phyloP scores from a whole-genome alignment of 352 stramenopile genomes.

The Phytophthora aleatoria region DNA sequence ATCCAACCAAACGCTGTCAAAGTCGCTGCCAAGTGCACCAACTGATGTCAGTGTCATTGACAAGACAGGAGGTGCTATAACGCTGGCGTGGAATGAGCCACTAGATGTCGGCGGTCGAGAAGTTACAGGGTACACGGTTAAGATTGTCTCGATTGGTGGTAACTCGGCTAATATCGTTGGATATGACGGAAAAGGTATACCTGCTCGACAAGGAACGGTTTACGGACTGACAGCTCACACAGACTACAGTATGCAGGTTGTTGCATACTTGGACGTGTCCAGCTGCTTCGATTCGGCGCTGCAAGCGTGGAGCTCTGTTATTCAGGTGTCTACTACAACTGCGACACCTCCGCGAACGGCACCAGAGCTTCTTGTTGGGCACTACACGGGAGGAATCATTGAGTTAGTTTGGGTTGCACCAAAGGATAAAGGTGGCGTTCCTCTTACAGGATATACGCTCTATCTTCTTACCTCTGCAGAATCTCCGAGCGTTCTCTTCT shows the following conservation, averaged over 20 bases:
- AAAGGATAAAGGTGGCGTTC: conserved; percentile 38
- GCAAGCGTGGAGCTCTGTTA: conserved; percentile 26
- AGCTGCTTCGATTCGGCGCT: conserved; percentile 39
- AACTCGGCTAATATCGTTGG: conserved; percentile 26
- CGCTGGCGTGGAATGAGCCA: conserved; percentile 54
- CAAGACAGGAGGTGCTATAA: conserved; percentile 48
- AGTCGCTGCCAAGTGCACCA: conserved; percentile 48
- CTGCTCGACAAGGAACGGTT: conserved; percentile 23
- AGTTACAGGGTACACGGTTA: conserved; percentile 55
- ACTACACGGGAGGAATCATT: conserved; percentile 43
- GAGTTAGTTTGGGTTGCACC: conserved; percentile 40
- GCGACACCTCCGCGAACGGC: conserved; percentile 30
- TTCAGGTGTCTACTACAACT: conserved; percentile 15
- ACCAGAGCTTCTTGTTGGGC: conserved; percentile 28
- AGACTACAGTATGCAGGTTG: conserved; percentile 41
- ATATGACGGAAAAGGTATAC: conserved; percentile 51
- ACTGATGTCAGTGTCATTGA: conserved; percentile 30
- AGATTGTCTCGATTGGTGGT: conserved; percentile 23
- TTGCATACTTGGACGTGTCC: conserved; percentile 42
- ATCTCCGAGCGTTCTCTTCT: conserved; percentile 27
- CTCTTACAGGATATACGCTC: conserved; percentile 37
- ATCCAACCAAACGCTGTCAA: conserved; percentile 39
- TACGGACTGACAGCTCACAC: conserved; percentile 37
- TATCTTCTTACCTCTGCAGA: conserved; percentile 24
- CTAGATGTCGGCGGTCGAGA: conserved; percentile 52